A percentile compares a stretch with the other conserved stretches of the same genome.
These are phyloP conservation scores for Lactarius tabidus DNA, from an alignment of 768 basidiomycete species.

Conservation along the genomic window DNA sequence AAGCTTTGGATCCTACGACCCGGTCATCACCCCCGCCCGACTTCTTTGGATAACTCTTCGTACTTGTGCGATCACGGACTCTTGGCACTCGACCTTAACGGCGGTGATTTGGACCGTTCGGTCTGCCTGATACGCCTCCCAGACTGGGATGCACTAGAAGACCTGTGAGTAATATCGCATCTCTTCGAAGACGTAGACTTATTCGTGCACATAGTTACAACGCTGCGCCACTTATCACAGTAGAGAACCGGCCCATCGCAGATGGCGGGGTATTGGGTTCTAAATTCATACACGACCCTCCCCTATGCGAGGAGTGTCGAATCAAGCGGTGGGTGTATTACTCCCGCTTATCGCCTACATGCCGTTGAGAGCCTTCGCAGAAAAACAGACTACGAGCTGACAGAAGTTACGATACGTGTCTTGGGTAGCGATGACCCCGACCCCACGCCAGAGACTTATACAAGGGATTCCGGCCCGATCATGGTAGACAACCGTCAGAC, in stretches of 20 bases:
- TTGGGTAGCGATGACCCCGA: conserved; percentile 34
- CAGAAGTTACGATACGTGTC: conserved; percentile 59
- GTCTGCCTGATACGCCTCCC: conserved; percentile 52
- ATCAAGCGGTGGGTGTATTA: conserved; percentile 22
- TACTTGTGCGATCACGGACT: conserved; percentile 67
- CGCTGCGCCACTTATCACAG: conserved; percentile 20
- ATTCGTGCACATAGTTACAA: conserved; percentile 15
- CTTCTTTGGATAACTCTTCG: conserved; percentile 52
- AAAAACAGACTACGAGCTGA: conserved; percentile 52
- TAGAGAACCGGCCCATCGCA: conserved; percentile 14
- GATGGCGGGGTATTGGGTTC: conserved; percentile 22
- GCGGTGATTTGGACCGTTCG: conserved; percentile 53
- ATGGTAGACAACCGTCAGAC: conserved; percentile 23
- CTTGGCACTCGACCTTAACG: conserved; percentile 65
- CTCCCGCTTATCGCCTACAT: conserved; percentile 3
- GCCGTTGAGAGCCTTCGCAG: conserved; percentile 31
- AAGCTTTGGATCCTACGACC: conserved; percentile 63
- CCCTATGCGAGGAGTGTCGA: conserved; percentile 24
- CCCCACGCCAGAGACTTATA: conserved; percentile 30
- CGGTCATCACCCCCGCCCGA: conserved; percentile 51
- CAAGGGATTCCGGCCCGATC: conserved; percentile 26
- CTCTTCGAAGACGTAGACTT: not conserved
- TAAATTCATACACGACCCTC: conserved; percentile 31
- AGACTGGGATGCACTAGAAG: conserved; percentile 62
- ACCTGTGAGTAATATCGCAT: conserved; percentile 44